phyloP scores from a whole-genome alignment of 441 rosid species.

The Hura crepitans region DNA sequence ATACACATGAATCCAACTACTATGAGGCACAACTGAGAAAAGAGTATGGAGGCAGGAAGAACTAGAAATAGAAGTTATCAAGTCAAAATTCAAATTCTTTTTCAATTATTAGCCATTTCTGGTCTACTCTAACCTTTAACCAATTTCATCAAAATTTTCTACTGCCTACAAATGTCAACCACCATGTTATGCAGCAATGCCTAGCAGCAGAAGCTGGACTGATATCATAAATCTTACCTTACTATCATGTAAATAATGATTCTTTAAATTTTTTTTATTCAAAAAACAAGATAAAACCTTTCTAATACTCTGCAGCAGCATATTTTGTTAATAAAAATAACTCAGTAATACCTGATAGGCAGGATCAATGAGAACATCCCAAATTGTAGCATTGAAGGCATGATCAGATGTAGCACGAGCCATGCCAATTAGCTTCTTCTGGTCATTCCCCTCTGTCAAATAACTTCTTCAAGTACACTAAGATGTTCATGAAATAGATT shows the following conservation, averaged over 20 bases:
- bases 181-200: not conserved
- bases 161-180: not conserved
- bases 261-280: not conserved
- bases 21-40: not conserved
- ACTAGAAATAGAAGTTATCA: not conserved
- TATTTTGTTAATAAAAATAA: constrained; percentile 1
- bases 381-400: constrained; percentile 93
- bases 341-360: constrained; percentile 62
- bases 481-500: constrained; percentile 68
- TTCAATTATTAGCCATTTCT: not conserved
- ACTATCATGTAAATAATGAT: too few relatives aligned
- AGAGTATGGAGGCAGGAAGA: not conserved
- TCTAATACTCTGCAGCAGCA: not conserved
- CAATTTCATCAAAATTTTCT: not conserved
- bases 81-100: not conserved
- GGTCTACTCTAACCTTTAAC: not conserved
- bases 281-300: constrained; percentile 3
- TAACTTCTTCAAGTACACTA: constrained; percentile 92
- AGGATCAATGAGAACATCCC: constrained; percentile 99
- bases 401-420: constrained; percentile 99
- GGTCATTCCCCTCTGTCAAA: constrained; percentile 76
- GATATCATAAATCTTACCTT: not conserved
- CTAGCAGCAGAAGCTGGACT: not conserved
- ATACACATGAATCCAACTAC: constrained; percentile 1
- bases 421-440: constrained; percentile 82